A percentile compares a stretch with the other conserved stretches of the same genome.
phyloP scores from a whole-genome alignment of 2,329 filamentous ascomycete species.

The Annulohypoxylon truncatum region DNA sequence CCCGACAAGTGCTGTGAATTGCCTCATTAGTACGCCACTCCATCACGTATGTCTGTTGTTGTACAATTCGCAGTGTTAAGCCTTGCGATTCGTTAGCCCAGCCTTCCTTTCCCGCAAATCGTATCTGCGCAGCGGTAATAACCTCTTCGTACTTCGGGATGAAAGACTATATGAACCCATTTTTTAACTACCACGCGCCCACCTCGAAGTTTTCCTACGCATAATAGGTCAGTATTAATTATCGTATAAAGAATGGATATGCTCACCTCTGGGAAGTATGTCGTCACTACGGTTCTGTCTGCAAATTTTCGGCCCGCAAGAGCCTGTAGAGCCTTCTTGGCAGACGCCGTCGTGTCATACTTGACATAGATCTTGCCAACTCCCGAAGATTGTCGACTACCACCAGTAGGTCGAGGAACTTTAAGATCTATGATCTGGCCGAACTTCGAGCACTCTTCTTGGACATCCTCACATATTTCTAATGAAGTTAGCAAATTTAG shows the following conservation, averaged over 20 bases:
- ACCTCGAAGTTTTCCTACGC: conserved; percentile 92
- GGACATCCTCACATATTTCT: conserved; percentile 98
- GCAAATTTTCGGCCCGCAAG: conserved; percentile 96
- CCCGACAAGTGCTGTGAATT: conserved; percentile 13
- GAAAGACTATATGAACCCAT: conserved; percentile 1
- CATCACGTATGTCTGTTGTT: conserved; percentile 23
- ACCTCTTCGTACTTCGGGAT: conserved; percentile 21
- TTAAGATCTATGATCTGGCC: conserved; percentile 89
- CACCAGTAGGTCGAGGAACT: conserved; percentile 86
- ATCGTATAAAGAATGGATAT: not conserved
- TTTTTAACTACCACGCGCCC: conserved; percentile 76
- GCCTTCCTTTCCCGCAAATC: conserved; percentile 19
- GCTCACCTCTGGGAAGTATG: conserved; percentile 91
- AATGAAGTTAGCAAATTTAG: conserved; percentile 51
- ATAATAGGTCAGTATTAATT: conserved; percentile 49
- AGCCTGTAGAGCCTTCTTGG: conserved; percentile 86
- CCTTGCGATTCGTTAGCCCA: conserved; percentile 15
- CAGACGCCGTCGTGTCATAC: conserved; percentile 81
- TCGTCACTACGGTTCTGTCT: conserved; percentile 94
- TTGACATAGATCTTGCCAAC: conserved; percentile 99
- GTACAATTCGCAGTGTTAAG: conserved; percentile 34
- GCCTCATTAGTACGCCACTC: conserved; percentile 26
- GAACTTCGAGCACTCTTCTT: conserved; percentile 93
- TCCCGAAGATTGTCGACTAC: conserved; percentile 84
- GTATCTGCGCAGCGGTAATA: conserved; percentile 5